Percentiles rank a stretch among this genome's conserved stretches.
Conservation (phyloP, 306 rosid genomes). For the Morella rubra region DNA sequence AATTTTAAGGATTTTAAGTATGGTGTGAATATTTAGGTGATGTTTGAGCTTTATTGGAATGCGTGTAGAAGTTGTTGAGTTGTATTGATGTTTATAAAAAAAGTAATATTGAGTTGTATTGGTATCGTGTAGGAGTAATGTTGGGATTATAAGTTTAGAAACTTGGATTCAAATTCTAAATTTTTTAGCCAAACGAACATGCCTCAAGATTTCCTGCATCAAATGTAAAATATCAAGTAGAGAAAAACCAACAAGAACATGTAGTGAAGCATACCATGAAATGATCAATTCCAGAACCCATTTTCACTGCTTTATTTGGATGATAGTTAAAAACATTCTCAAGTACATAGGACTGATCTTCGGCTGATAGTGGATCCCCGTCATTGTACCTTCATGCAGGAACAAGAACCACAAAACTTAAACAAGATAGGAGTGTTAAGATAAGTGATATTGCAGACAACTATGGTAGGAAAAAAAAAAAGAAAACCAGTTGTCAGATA, state of each 20-base stretch:
- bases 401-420: conserved; percentile 24
- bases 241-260: not conserved
- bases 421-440: conserved; percentile 4
- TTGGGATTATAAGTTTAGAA: too few relatives aligned
- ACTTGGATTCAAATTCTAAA: too few relatives aligned
- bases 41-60: too few relatives aligned
- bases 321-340: conserved; percentile 77
- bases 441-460: conserved; percentile 9
- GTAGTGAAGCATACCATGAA: conserved; percentile 59
- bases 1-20: too few relatives aligned
- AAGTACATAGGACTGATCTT: conserved; percentile 59
- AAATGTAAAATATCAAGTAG: too few relatives aligned
- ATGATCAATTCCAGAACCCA: conserved; percentile 81
- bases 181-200: too few relatives aligned
- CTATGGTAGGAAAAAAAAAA: not conserved
- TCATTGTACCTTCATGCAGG: conserved; percentile 64
- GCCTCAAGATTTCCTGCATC: too few relatives aligned
- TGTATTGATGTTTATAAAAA: too few relatives aligned
- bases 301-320: conserved; percentile 81
- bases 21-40: too few relatives aligned
- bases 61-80: too few relatives aligned
- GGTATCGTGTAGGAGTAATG: too few relatives aligned
- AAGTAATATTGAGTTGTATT: too few relatives aligned
- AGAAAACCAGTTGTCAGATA: not conserved
- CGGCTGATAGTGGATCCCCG: conserved; percentile 76